phyloP scores from a whole-genome alignment of 495 filamentous ascomycete species.

The Tuber umbilicatum region DNA sequence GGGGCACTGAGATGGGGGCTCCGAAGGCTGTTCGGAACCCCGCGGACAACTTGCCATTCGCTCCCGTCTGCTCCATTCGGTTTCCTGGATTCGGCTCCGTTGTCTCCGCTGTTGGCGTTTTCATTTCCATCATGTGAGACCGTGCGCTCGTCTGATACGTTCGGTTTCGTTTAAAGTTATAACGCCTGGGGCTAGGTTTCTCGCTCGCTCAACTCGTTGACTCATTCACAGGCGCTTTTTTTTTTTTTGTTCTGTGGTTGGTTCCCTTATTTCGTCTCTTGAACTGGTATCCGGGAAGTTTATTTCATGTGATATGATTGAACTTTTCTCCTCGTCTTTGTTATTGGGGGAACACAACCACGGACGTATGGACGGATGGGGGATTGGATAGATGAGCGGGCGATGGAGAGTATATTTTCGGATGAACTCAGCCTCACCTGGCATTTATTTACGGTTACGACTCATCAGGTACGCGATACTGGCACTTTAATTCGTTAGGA shows the following conservation, averaged over 20 bases:
- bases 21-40: background rate
- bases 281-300: background rate
- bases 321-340: background rate
- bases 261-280: background rate
- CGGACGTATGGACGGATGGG: background rate
- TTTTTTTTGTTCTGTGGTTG: background rate
- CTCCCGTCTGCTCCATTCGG: background rate
- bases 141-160: background rate
- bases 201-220: background rate
- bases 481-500: background rate
- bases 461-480: background rate
- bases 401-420: background rate
- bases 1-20: background rate
- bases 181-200: background rate
- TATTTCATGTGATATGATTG: background rate
- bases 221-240: background rate
- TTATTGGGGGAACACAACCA: background rate
- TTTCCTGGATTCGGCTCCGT: background rate
- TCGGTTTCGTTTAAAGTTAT: background rate
- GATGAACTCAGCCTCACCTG: constrained; percentile 4
- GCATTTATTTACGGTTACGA: background rate
- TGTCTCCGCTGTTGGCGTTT: background rate
- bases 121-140: background rate
- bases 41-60: background rate
- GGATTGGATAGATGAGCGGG: background rate